A percentile compares a stretch with the other conserved stretches of the same genome.
phyloP scores from a whole-genome alignment of 1,284 basidiomycete species.

The Sporisorium scitamineum region DNA sequence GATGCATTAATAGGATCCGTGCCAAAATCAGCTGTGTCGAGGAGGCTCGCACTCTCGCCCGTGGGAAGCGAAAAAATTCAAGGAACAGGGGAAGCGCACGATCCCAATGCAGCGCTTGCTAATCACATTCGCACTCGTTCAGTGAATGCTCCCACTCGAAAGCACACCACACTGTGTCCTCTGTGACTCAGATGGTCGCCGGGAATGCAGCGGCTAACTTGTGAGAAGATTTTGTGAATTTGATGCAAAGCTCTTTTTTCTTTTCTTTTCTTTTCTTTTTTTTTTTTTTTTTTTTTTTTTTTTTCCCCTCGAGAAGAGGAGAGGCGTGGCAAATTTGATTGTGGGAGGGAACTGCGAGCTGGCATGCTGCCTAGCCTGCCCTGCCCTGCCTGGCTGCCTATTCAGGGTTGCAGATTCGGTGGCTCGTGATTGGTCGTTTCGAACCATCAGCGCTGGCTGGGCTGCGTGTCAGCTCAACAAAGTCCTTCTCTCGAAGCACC shows the following conservation, averaged over 20 bases:
- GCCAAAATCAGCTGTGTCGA: background rate
- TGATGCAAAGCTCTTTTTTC: background rate
- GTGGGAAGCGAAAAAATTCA: background rate
- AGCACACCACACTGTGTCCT: background rate
- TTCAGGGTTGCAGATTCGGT: background rate
- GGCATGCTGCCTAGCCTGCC: no score
- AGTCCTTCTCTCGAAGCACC: background rate
- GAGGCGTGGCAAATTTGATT: slow-evolving; percentile 12
- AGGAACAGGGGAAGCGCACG: background rate
- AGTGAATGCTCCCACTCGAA: background rate
- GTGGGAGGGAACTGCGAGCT: background rate
- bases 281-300: no score
- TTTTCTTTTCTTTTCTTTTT: no score
- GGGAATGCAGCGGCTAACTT: background rate
- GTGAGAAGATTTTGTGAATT: background rate
- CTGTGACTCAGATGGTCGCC: slow-evolving; percentile 1
- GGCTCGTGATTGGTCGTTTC: background rate
- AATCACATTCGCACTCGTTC: background rate
- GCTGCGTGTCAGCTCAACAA: no score
- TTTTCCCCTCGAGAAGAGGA: no score
- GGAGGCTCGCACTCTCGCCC: background rate
- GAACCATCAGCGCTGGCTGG: background rate
- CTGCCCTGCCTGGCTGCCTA: no score
- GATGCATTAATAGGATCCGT: slow-evolving; percentile 18
- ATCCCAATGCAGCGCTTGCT: slow-evolving; percentile 1